These are phyloP conservation scores for Celoporthe dispersa DNA, from an alignment of 2,329 filamentous ascomycete genomes.

Conservation along the genomic window DNA sequence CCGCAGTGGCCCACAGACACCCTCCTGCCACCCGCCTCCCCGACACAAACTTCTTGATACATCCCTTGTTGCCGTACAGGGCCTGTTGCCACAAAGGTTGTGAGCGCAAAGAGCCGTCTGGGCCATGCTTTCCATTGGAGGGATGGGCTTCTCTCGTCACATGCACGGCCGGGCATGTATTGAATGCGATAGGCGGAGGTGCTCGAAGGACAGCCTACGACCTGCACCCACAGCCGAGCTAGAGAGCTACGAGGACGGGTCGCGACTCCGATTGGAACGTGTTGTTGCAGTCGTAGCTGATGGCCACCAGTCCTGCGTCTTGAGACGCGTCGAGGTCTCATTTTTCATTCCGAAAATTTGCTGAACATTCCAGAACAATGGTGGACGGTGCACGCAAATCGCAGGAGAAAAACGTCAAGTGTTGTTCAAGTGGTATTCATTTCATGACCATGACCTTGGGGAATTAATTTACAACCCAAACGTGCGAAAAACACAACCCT, in stretches of 20 bases:
- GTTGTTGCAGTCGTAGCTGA: neutral
- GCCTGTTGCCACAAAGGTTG: neutral
- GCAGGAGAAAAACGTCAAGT: neutral
- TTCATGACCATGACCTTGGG: constrained; percentile 69
- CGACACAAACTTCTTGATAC: neutral
- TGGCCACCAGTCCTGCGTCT: neutral
- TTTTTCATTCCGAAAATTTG: neutral
- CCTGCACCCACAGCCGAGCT: neutral
- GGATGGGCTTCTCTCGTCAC: neutral
- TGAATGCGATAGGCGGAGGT: neutral
- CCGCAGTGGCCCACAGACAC: neutral
- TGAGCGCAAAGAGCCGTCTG: neutral
- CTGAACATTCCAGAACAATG: neutral
- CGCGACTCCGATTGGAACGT: neutral
- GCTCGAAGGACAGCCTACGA: neutral
- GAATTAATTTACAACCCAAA: constrained; percentile 76
- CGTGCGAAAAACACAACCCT: constrained; percentile 64
- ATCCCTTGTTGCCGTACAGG: neutral
- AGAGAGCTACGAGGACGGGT: neutral
- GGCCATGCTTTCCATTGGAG: neutral
- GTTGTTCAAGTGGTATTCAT: constrained; percentile 57
- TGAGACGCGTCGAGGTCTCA: neutral
- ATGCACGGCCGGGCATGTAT: neutral
- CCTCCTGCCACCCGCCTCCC: neutral
- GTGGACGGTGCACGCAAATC: neutral